phyloP scores from a whole-genome alignment of 2,329 filamentous ascomycete genomes.

The Cryphonectria naterciae region DNA sequence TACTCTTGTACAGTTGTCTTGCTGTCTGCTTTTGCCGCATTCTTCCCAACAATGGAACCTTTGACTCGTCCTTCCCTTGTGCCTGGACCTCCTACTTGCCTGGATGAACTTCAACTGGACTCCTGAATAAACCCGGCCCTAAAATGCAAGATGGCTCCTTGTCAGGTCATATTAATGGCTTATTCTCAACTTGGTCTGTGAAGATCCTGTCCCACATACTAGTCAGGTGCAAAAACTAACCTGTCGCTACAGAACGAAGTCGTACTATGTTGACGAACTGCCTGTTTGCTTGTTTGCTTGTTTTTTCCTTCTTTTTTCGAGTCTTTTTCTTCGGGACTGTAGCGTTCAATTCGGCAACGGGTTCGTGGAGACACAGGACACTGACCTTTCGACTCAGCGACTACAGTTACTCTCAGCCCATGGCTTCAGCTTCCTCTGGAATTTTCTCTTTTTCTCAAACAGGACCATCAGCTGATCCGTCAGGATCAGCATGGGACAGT shows the following conservation, averaged over 20 bases:
- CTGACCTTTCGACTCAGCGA: constrained; percentile 60
- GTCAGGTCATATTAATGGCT: constrained; percentile 15
- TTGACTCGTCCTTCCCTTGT: neutral
- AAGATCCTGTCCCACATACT: constrained; percentile 32
- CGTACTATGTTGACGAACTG: constrained; percentile 49
- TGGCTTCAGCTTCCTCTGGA: constrained; percentile 53
- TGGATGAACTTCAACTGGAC: neutral
- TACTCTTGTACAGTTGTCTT: neutral
- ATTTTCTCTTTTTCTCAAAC: constrained; percentile 64
- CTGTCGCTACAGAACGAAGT: constrained; percentile 57
- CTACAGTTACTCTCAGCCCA: constrained; percentile 59
- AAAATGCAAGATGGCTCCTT: constrained; percentile 19
- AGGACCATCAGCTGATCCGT: constrained; percentile 59
- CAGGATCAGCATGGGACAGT: constrained; percentile 57
- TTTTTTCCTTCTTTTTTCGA: constrained; percentile 22
- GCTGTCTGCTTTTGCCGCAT: neutral
- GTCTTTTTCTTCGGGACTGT: neutral
- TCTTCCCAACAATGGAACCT: neutral
- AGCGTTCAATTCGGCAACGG: constrained; percentile 34
- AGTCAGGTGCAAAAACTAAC: constrained; percentile 40
- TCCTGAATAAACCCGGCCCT: neutral
- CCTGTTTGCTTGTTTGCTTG: constrained; percentile 38
- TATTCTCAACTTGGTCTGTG: constrained; percentile 45
- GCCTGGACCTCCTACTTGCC: neutral
- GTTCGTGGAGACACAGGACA: constrained; percentile 56